Evolutionary conservation across 2,329 filamentous ascomycete genomes (phyloP).

Genomic region (Stagonosporopsis cucurbitacearum): DNA sequence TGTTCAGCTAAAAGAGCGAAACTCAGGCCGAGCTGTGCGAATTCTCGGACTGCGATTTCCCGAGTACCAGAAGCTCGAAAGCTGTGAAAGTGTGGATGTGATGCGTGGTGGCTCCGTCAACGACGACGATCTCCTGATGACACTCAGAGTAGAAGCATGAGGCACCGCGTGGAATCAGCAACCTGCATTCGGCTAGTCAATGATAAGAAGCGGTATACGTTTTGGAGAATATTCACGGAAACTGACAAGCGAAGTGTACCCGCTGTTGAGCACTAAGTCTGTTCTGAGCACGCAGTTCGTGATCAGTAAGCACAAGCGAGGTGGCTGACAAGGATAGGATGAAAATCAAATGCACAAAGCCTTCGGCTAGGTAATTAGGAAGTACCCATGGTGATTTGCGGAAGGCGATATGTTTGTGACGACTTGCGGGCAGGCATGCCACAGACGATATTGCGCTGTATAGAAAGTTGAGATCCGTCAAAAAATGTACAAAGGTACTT

Average conservation of each 20-base stretch:
- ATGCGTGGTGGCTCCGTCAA: not conserved
- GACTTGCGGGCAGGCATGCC: not conserved
- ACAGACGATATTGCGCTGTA: not conserved
- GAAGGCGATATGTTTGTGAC: not conserved
- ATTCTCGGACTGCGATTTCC: not conserved
- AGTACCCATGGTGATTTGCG: not conserved
- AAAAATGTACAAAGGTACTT: conserved; percentile 4
- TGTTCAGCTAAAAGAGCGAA: not conserved
- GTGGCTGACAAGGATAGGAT: not conserved
- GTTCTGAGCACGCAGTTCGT: conserved; percentile 1
- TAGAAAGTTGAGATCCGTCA: not conserved
- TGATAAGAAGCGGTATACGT: not conserved
- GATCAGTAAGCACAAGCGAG: conserved; percentile 15
- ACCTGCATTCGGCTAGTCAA: not conserved
- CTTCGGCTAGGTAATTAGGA: not conserved
- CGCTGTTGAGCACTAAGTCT: conserved; percentile 4
- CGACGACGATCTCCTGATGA: not conserved
- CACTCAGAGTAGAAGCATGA: not conserved
- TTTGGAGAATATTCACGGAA: not conserved
- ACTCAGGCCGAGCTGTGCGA: not conserved
- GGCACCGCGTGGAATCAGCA: not conserved
- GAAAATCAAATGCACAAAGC: not conserved
- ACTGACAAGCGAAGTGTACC: conserved; percentile 5
- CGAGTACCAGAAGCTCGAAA: not conserved
- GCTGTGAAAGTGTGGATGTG: not conserved